phyloP scores from a whole-genome alignment of 148 eudicot species.

The Fagopyrum esculentum region DNA sequence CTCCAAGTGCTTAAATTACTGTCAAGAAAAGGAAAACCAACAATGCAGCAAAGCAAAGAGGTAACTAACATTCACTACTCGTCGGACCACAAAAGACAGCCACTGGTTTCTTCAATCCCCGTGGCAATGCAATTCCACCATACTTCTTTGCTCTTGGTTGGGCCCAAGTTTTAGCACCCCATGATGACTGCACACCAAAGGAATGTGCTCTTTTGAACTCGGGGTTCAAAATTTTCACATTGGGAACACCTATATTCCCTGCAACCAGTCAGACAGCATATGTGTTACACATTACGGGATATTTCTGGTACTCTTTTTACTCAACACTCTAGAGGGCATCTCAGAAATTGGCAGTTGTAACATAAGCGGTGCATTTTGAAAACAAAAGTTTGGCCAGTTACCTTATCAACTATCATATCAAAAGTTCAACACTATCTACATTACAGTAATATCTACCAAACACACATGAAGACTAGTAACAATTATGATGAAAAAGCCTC shows the following conservation, averaged over 20 bases:
- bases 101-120: neutral
- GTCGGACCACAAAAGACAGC: constrained; percentile 10
- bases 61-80: constrained; percentile 23
- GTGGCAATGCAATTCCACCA: constrained; percentile 2
- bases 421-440: too few species aligned
- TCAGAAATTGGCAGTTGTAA: neutral
- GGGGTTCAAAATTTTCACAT: constrained; percentile 20
- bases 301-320: neutral
- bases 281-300: neutral
- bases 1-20: neutral
- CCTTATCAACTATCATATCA: too few species aligned
- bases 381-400: too few species aligned
- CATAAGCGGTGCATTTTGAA: neutral
- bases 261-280: constrained; percentile 8
- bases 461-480: neutral
- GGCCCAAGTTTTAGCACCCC: neutral
- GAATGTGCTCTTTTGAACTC: constrained; percentile 8
- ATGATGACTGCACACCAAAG: constrained; percentile 1
- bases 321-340: neutral
- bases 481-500: neutral
- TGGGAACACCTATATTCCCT: constrained; percentile 38
- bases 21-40: neutral
- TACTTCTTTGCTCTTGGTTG: constrained; percentile 7
- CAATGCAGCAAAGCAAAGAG: neutral
- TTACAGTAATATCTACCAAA: too few species aligned